Evolutionary conservation across 2,329 filamentous ascomycete genomes (phyloP).

Genomic region (Paracamarosporium sp.): DNA sequence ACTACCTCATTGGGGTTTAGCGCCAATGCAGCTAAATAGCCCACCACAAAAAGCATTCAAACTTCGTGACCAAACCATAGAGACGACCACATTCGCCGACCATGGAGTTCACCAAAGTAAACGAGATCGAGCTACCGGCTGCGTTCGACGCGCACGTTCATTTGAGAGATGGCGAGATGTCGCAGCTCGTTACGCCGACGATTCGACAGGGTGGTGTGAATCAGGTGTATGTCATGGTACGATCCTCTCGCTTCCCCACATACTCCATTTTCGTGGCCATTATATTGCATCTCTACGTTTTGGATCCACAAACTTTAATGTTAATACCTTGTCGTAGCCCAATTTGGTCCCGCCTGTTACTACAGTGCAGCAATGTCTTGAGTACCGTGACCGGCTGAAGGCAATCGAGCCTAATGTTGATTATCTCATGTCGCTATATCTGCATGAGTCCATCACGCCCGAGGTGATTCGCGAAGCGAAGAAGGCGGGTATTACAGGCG

Average conservation of each 20-base stretch:
- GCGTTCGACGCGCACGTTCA: conserved; percentile 61
- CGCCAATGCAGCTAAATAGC: conserved; percentile 1
- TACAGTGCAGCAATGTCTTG: conserved; percentile 54
- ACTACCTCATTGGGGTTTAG: conserved; percentile 1
- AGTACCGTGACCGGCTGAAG: conserved; percentile 53
- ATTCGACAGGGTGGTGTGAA: conserved; percentile 60
- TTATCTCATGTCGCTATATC: conserved; percentile 60
- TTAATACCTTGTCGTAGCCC: conserved; percentile 42
- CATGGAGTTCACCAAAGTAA: conserved; percentile 50
- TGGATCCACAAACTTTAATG: neutral
- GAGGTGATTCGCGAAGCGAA: conserved; percentile 73
- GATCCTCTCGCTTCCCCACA: conserved; percentile 14
- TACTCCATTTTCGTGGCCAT: neutral
- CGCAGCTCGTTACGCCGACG: conserved; percentile 57
- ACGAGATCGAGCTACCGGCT: conserved; percentile 55
- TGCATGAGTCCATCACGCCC: conserved; percentile 57
- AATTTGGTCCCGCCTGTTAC: conserved; percentile 60
- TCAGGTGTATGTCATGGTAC: conserved; percentile 62
- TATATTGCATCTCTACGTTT: neutral
- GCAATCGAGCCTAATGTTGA: conserved; percentile 56
- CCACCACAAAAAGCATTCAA: conserved; percentile 7
- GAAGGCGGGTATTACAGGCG: conserved; percentile 72
- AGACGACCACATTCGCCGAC: conserved; percentile 1
- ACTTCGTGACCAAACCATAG: neutral
- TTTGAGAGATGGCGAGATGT: conserved; percentile 60